These are phyloP conservation scores for Neospora caninum DNA, from an alignment of 169 alveolate species.

Conservation along the genomic window DNA sequence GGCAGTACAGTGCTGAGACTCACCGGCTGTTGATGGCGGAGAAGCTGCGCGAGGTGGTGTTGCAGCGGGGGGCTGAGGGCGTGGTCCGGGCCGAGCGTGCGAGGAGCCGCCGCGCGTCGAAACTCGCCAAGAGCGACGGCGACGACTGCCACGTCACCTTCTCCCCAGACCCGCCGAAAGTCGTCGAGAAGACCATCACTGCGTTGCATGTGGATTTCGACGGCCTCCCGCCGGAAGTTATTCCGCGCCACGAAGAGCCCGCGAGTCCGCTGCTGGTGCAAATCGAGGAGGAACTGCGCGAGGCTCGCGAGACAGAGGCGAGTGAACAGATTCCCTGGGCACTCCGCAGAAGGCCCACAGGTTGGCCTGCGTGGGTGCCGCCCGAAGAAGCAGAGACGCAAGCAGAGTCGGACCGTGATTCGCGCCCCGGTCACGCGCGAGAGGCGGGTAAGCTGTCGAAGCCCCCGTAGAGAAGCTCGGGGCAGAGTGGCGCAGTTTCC, in stretches of 20 bases:
- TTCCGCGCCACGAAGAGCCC: neutral
- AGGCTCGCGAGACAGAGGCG: neutral
- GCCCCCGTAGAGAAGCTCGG: too few species aligned
- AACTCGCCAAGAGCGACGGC: neutral
- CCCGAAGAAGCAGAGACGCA: neutral
- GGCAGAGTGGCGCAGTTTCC: too few species aligned
- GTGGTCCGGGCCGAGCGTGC: neutral
- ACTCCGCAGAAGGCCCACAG: neutral
- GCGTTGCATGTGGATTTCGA: slow-evolving; percentile 49
- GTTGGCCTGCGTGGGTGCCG: neutral
- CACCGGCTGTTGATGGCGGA: slow-evolving; percentile 32
- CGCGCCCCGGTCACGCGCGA: neutral
- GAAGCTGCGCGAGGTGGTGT: slow-evolving; percentile 30
- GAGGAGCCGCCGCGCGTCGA: neutral
- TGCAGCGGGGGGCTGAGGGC: slow-evolving; percentile 18
- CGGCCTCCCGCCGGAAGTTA: slow-evolving; percentile 34
- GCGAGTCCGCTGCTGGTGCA: neutral
- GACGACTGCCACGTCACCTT: slow-evolving; percentile 40
- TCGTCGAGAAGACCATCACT: neutral
- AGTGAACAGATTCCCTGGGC: neutral
- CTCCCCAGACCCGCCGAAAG: slow-evolving; percentile 38
- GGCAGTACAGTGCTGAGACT: slow-evolving; percentile 42
- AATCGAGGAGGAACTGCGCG: neutral
- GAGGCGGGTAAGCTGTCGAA: too few species aligned
- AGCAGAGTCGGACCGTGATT: neutral